Evolutionary conservation across 1,284 basidiomycete genomes (phyloP).

Genomic region (Malassezia pachydermatis): DNA sequence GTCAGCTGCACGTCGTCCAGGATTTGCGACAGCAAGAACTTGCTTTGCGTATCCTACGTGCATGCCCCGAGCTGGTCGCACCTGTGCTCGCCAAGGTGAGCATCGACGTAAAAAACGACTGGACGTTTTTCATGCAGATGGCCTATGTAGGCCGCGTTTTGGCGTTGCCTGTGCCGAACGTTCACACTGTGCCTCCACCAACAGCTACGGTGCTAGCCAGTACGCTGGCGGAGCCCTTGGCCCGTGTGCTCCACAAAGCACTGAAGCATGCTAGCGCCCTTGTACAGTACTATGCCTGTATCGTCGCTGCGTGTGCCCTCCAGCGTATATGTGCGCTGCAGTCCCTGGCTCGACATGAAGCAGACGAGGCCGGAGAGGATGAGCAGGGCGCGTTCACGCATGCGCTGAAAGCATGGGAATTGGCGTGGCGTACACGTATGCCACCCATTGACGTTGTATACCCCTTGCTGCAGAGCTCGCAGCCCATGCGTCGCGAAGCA

Average conservation of each 20-base stretch:
- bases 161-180: conserved; percentile 60
- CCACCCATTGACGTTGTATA: conserved; percentile 27
- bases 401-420: conserved; percentile 20
- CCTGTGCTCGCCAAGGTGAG: conserved; percentile 55
- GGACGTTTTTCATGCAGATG: conserved; percentile 79
- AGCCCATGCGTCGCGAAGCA: conserved; percentile 61
- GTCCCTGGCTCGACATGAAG: neutral
- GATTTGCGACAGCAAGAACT: conserved; percentile 77
- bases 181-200: conserved; percentile 54
- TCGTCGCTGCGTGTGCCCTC: conserved; percentile 53
- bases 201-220: conserved; percentile 55
- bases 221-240: conserved; percentile 24
- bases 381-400: conserved; percentile 51
- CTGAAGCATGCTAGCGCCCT: conserved; percentile 53
- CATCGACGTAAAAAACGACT: conserved; percentile 73
- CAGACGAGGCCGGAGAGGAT: conserved; percentile 23
- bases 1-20: conserved; percentile 66
- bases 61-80: conserved; percentile 75
- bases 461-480: conserved; percentile 19
- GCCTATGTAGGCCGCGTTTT: conserved; percentile 68
- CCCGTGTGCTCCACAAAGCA: conserved; percentile 59
- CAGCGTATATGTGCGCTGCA: conserved; percentile 19
- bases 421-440: conserved; percentile 25
- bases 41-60: conserved; percentile 63
- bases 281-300: conserved; percentile 70